Base-by-base conservation (phyloP, 345 rosid genomes). In the Carallia brachiata region DNA sequence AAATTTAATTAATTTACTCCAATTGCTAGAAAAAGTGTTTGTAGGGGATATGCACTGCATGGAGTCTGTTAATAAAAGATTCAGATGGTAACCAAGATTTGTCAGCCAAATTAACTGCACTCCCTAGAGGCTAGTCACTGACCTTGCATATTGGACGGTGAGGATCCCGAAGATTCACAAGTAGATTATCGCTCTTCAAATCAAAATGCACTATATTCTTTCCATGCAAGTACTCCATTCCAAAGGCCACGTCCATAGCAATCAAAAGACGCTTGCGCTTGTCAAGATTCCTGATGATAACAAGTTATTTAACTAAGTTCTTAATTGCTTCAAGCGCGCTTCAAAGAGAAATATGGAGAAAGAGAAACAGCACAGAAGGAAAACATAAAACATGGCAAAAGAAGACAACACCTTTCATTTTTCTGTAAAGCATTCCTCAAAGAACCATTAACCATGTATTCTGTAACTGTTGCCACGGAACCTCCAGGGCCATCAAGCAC, bases 71-170 rank as follows among this genome's bases (percentile, higher is more conserved):
- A 52, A 65, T 44, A 52, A 13, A 65, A 17, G 59, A 52, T 48
- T 2, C 28, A 1, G 69, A 32, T 12, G 37, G 8, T 13, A 15
- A 19, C 31, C 60, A 32, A 32, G 63, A 44, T 6, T 15, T 32
- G 52, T 17, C 4, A 37, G 13, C 7, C 50, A 36, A 1, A 19
- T 53, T 27, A 68, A 15, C 1, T 5, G n/a, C 17, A 7, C 31
- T 27, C 52, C 54, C 61, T 52, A n/a, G 31, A 40, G 6, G 19
- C 27, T 31, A n/a, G 47, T 63, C 39, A 75, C 78, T 69, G 62
- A 88, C 92, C 92, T 88, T 88, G 81, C 90, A 88, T 66, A 88
- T 81, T 54, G 90, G 92, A 31, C 92, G 84, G 68, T 86, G 90
- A 72, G 87, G 79, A 79, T 88, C 92, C 55, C 90, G 84, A 63